Conservation (phyloP, 345 rosid genomes). For the Salix udensis region DNA sequence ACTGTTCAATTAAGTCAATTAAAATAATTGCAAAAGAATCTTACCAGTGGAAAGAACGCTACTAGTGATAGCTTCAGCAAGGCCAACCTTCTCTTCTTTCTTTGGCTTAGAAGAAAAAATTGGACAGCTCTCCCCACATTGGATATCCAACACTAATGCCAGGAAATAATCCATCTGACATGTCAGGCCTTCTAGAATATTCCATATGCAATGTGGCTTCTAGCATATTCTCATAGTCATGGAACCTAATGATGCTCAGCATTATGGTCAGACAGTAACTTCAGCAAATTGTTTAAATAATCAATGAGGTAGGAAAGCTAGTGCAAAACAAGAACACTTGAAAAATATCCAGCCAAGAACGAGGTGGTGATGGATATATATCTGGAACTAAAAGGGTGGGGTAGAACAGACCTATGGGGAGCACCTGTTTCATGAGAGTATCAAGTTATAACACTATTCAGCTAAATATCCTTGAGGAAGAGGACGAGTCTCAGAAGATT, state of each 20-base stretch:
- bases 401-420: conserved; percentile 92
- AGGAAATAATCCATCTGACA: conserved; percentile 49
- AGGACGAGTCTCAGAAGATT: conserved; percentile 4
- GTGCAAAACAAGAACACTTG: conserved; percentile 1
- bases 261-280: neutral
- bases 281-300: conserved; percentile 3
- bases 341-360: conserved; percentile 55
- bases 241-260: conserved; percentile 48
- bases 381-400: conserved; percentile 88
- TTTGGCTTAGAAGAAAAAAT: conserved; percentile 59
- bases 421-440: conserved; percentile 51
- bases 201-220: conserved; percentile 88
- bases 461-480: conserved; percentile 5
- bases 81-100: conserved; percentile 94
- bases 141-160: conserved; percentile 53
- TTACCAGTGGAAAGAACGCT: conserved; percentile 89
- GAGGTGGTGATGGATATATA: conserved; percentile 80
- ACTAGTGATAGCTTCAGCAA: conserved; percentile 82
- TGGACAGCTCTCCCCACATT: conserved; percentile 86
- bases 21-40: conserved; percentile 14
- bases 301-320: neutral
- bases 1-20: neutral
- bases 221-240: conserved; percentile 82
- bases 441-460: neutral
- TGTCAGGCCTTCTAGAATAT: conserved; percentile 61